A percentile compares a stretch with the other conserved stretches of the same genome.
These are phyloP conservation scores for Agaricus sinodeliciosus DNA, from an alignment of 768 basidiomycete genomes.

Conservation along the genomic window DNA sequence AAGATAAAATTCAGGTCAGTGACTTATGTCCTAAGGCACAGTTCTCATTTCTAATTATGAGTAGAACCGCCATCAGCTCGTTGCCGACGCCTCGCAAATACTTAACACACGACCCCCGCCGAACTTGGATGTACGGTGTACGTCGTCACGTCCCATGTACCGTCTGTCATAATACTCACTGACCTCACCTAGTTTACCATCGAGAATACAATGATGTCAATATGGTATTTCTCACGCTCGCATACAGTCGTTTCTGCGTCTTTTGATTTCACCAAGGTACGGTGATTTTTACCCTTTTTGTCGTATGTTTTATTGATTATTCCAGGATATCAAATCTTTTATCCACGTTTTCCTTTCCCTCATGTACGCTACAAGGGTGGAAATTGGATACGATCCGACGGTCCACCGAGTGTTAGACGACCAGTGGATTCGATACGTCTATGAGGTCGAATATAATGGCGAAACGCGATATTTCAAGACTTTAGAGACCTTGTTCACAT, in stretches of 20 bases:
- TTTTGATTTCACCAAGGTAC: constrained; percentile 3
- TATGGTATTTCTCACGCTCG: constrained; percentile 6
- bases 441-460: neutral
- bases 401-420: neutral
- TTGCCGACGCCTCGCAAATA: neutral
- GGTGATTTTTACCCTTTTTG: neutral
- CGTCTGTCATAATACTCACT: neutral
- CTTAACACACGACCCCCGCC: constrained; percentile 4
- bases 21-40: too few species aligned
- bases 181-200: neutral
- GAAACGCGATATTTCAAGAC: neutral
- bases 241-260: neutral
- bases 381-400: constrained; percentile 6
- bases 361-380: neutral
- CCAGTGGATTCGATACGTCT: neutral
- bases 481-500: neutral
- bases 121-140: constrained; percentile 1
- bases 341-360: constrained; percentile 4
- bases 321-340: neutral
- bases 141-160: neutral
- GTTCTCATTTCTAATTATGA: too few species aligned
- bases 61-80: neutral
- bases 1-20: too few species aligned
- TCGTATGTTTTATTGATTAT: neutral
- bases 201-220: neutral